Evolutionary conservation across 176 grass and related monocot genomes (phyloP).

Genomic region (Dactylis glomerata): DNA sequence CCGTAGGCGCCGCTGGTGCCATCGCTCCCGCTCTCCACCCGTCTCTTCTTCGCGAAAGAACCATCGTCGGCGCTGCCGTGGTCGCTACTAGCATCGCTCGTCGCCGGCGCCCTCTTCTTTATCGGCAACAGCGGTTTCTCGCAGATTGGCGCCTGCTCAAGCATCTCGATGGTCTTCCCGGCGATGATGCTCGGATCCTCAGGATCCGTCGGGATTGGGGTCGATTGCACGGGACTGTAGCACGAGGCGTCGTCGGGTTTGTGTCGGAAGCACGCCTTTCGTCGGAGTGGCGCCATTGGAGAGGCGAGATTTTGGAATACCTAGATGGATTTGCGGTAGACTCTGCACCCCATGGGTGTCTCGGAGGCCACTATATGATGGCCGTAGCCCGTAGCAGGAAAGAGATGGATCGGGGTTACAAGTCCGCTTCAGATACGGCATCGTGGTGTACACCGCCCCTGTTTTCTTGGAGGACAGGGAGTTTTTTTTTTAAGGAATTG

Average conservation of each 20-base stretch:
- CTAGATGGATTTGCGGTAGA: background rate
- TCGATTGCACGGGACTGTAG: background rate
- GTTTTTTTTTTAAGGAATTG: too few species aligned
- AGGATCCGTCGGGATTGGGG: background rate
- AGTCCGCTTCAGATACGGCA: background rate
- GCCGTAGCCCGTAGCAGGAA: background rate
- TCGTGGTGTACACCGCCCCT: too few species aligned
- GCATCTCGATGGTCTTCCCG: background rate
- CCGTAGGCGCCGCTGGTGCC: background rate
- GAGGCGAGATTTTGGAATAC: background rate
- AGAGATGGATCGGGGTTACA: background rate
- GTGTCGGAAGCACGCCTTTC: background rate
- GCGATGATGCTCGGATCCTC: background rate
- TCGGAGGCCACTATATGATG: background rate
- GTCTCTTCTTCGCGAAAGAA: background rate
- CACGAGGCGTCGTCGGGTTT: background rate
- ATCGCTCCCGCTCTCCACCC: background rate
- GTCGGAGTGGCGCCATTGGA: background rate
- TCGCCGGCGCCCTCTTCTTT: slow-evolving; percentile 23
- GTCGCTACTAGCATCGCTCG: background rate
- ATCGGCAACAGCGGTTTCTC: background rate
- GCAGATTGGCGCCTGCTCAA: background rate
- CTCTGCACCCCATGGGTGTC: background rate
- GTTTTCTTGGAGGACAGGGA: too few species aligned
- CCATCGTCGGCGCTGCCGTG: background rate